A percentile compares a stretch with the other conserved stretches of the same genome.
Evolutionary conservation across 2,329 filamentous ascomycete species (phyloP).

Genomic region (Rhinocladiella similis): DNA sequence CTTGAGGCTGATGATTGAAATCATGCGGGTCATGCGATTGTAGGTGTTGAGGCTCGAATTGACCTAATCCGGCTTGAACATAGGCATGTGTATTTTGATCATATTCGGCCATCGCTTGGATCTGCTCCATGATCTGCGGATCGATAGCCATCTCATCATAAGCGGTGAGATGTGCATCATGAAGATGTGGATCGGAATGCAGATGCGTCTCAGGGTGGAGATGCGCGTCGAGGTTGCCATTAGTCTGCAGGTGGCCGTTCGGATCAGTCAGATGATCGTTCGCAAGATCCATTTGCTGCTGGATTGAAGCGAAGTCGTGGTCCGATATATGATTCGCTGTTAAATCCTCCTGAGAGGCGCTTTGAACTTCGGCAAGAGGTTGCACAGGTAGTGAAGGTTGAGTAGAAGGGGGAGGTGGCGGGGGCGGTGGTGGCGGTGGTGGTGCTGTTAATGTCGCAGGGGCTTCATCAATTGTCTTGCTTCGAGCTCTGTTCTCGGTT

Average conservation of each 20-base stretch:
- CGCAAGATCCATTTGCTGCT: slow-evolving; percentile 28
- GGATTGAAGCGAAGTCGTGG: slow-evolving; percentile 23
- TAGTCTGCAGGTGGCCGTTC: slow-evolving; percentile 11
- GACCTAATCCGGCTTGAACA: slow-evolving; percentile 21
- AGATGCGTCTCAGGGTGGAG: slow-evolving; percentile 37
- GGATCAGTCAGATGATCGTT: slow-evolving; percentile 37
- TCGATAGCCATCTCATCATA: slow-evolving; percentile 58
- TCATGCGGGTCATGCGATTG: slow-evolving; percentile 24
- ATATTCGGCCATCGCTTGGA: slow-evolving; percentile 35
- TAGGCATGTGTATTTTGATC: slow-evolving; percentile 24
- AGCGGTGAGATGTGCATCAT: slow-evolving; percentile 41
- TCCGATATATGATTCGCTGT: slow-evolving; percentile 17
- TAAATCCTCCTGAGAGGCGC: slow-evolving; percentile 14
- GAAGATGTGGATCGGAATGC: slow-evolving; percentile 33
- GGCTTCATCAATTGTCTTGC: slow-evolving; percentile 27
- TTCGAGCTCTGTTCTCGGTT: slow-evolving; percentile 30
- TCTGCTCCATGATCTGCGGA: slow-evolving; percentile 60
- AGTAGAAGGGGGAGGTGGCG: neutral
- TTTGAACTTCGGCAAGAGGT: slow-evolving; percentile 9
- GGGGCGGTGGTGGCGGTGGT: slow-evolving; percentile 5
- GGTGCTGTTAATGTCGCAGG: slow-evolving; percentile 9
- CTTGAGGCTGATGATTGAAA: slow-evolving; percentile 19
- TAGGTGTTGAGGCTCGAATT: slow-evolving; percentile 25
- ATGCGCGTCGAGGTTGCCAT: slow-evolving; percentile 34
- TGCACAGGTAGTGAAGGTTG: neutral